Percentiles rank a stretch among this genome's conserved stretches.
These are phyloP conservation scores for Sporothrix inflata DNA, from an alignment of 2,329 filamentous ascomycete species.

Conservation along the genomic window DNA sequence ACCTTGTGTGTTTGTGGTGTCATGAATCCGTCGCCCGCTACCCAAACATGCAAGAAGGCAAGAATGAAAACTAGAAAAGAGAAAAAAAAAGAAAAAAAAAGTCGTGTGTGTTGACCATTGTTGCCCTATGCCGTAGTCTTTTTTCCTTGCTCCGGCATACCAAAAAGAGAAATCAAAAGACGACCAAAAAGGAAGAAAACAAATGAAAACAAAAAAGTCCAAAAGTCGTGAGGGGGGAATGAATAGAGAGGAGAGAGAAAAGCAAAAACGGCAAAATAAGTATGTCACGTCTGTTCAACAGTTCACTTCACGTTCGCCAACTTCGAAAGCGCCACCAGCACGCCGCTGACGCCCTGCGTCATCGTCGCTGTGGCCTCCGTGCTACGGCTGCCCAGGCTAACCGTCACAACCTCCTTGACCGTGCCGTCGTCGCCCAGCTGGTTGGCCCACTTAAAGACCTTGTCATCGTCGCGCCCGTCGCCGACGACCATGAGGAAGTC, in stretches of 20 bases:
- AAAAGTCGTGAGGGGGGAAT: constrained; percentile 1
- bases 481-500: constrained; percentile 91
- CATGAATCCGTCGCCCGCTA: constrained; percentile 24
- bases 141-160: constrained; percentile 25
- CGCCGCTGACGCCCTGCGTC: constrained; percentile 86
- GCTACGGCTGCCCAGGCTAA: constrained; percentile 83
- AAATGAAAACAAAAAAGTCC: not conserved
- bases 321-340: constrained; percentile 34
- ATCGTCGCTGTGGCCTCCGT: constrained; percentile 85
- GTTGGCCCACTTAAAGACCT: constrained; percentile 94
- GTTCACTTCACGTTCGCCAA: constrained; percentile 27
- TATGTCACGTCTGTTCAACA: not conserved
- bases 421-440: constrained; percentile 61
- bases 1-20: constrained; percentile 17
- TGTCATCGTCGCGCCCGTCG: constrained; percentile 90
- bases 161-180: constrained; percentile 8
- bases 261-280: not conserved
- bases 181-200: not conserved
- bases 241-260: not conserved
- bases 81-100: not conserved
- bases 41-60: constrained; percentile 14
- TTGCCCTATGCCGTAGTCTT: constrained; percentile 9
- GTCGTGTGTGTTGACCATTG: constrained; percentile 9
- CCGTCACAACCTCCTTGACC: constrained; percentile 75
- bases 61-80: not conserved